A percentile compares a stretch with the other conserved stretches of the same genome.
Conservation (phyloP, 139 green algal genomes). For the Diplosphaera chodatii region DNA sequence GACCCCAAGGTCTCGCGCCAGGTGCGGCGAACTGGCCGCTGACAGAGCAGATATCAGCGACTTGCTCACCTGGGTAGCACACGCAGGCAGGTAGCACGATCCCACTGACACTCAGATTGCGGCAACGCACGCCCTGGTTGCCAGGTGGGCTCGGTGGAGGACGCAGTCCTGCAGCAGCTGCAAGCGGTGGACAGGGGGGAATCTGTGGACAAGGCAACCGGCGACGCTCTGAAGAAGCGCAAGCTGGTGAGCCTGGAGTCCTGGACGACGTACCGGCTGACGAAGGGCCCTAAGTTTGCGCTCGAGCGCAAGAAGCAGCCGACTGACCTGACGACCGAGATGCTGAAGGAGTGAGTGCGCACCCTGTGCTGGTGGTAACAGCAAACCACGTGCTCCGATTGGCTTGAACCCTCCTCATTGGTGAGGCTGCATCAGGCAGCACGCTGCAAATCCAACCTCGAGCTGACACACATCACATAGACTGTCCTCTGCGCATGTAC, state of each 20-base stretch:
- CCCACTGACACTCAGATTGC: no score
- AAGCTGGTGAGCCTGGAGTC: constrained; percentile 68
- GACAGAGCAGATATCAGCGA: no score
- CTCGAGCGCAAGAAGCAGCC: constrained; percentile 81
- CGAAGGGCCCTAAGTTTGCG: constrained; percentile 92
- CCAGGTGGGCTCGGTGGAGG: constrained; percentile 56
- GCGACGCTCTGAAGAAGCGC: constrained; percentile 62
- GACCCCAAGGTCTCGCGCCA: constrained; percentile 1
- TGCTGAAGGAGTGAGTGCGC: constrained; percentile 74
- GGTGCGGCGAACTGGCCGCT: not conserved
- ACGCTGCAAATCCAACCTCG: no score
- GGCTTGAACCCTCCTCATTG: no score
- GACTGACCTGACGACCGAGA: constrained; percentile 93
- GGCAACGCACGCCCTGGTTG: not conserved
- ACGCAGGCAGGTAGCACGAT: no score
- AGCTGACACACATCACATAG: no score
- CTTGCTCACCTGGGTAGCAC: no score
- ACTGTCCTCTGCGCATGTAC: no score
- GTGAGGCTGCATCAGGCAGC: no score
- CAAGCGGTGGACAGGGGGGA: constrained; percentile 29
- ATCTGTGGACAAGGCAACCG: constrained; percentile 42
- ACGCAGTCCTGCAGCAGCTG: constrained; percentile 48
- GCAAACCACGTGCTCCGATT: no score
- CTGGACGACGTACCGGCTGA: constrained; percentile 80
- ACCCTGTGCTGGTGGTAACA: no score